Evolutionary conservation across 2,329 filamentous ascomycete genomes (phyloP), one percentile per base, ranked within the genome.

Genomic region (Aspergillus transmontanensis): DNA sequence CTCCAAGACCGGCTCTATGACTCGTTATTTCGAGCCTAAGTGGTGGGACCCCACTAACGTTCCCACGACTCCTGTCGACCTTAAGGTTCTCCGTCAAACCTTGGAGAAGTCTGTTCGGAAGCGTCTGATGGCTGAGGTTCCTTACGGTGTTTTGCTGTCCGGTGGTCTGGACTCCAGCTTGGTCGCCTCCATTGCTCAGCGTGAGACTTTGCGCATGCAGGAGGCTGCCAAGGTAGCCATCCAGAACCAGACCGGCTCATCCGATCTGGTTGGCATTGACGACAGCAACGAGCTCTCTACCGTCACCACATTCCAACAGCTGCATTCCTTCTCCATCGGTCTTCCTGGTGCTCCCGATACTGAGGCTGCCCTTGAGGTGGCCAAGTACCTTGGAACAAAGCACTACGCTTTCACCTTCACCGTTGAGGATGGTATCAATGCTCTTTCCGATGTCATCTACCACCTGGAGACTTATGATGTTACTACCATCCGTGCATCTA

Each of bases 341-440:
- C 89, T 99, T 41, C 94, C 94, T 9, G 92, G 90, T 70, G 92
- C 95, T 39, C 95, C 95, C 57, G 95, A 99, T 79, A 95, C 93
- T 75, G 89, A 91, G 79, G 95, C 95, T 54, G 95, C 95, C 21
- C 83, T 94, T 62, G 92, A 97, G 81, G 95, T 97, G 21, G 95
- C 95, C 75, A 91, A 94, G 79, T 99, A 96, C 85, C 88, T 99
- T 48, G 96, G 95, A 74, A 99, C 95, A 62, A 96, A 95, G 84
- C 95, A 99, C 80, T 93, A 99, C 81, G 92, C 93, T 73, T 96
- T 99, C 86, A 98, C 94, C 60, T 99, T 99, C 80, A 98, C 95
- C 65, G 90, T 99, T 62, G 92, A 99, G 79, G 95, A 99, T 75
- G 95, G 95, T 64, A 90, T 99, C 75, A 94, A 99, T 81, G 94